Conservation (phyloP, 495 filamentous ascomycete genomes). For the Durotheca rogersii region DNA sequence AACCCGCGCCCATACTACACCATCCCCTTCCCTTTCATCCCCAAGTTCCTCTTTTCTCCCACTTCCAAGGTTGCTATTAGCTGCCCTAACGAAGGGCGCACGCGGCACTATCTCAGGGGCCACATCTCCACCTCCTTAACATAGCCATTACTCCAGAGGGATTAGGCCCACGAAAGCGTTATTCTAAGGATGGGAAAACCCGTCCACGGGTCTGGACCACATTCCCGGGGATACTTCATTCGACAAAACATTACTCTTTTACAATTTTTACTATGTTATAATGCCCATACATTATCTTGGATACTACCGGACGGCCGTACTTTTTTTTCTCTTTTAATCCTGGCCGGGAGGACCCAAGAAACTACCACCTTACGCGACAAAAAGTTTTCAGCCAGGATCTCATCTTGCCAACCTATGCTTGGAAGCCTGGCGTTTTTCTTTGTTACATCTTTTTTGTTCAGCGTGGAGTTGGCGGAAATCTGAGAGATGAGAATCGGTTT, state of each 20-base stretch:
- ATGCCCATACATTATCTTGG: conserved; percentile 4
- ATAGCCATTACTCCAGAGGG: conserved; percentile 15
- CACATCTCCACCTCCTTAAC: no score
- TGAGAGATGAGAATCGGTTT: conserved; percentile 29
- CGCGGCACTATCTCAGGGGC: no score
- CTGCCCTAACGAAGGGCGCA: conserved; percentile 28
- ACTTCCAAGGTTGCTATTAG: conserved; percentile 54
- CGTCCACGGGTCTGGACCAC: conserved; percentile 10
- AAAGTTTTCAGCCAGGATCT: conserved; percentile 13
- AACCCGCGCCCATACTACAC: conserved; percentile 39
- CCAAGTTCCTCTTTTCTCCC: conserved; percentile 47
- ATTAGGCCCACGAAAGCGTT: conserved; percentile 13
- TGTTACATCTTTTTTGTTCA: conserved; percentile 35
- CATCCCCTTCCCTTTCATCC: conserved; percentile 49
- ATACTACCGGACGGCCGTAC: background rate
- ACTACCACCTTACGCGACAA: conserved; percentile 3
- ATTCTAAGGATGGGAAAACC: conserved; percentile 16
- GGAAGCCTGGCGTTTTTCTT: conserved; percentile 31
- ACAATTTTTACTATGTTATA: conserved; percentile 33
- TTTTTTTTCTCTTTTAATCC: no score
- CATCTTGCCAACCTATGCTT: conserved; percentile 28
- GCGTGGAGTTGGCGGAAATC: conserved; percentile 38
- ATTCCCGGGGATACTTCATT: conserved; percentile 15
- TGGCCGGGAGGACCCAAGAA: conserved; percentile 6
- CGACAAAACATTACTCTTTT: conserved; percentile 21